These are phyloP conservation scores for Canna indica DNA, from an alignment of 176 grass and related monocot species.

Conservation along the genomic window DNA sequence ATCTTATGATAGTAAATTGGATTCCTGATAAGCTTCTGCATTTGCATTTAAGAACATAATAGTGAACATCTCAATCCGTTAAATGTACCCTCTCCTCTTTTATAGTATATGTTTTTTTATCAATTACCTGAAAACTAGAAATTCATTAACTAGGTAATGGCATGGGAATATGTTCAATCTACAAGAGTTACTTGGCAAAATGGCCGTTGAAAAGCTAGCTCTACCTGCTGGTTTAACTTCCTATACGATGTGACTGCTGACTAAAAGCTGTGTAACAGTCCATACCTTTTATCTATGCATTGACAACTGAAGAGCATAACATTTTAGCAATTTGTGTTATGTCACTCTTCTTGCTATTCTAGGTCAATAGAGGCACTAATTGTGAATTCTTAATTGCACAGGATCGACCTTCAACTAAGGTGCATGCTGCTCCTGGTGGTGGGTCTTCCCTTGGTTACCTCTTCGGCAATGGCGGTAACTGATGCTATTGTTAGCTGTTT, in stretches of 20 bases:
- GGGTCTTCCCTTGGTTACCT: slow-evolving; percentile 12
- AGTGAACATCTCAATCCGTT: background rate
- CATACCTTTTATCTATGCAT: too few species aligned
- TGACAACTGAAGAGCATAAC: too few species aligned
- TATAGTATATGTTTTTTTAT: background rate
- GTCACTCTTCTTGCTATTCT: background rate
- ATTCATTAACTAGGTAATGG: background rate
- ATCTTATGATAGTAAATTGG: background rate
- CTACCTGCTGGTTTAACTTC: background rate
- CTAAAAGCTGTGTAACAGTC: too few species aligned
- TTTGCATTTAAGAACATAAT: background rate
- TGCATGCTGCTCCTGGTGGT: slow-evolving; percentile 16
- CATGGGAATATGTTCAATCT: background rate
- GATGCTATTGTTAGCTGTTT: background rate
- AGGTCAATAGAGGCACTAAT: background rate
- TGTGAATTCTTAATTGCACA: background rate
- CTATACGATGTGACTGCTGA: background rate
- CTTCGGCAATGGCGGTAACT: slow-evolving; percentile 1
- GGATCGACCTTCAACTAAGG: slow-evolving; percentile 8
- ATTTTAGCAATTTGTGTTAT: background rate
- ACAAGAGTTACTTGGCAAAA: background rate
- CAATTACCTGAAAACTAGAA: background rate
- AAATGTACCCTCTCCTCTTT: background rate
- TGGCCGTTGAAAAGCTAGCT: background rate
- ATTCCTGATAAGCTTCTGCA: background rate